Base-by-base conservation (phyloP, 2,329 filamentous ascomycete genomes). In the Knufia fluminis region DNA sequence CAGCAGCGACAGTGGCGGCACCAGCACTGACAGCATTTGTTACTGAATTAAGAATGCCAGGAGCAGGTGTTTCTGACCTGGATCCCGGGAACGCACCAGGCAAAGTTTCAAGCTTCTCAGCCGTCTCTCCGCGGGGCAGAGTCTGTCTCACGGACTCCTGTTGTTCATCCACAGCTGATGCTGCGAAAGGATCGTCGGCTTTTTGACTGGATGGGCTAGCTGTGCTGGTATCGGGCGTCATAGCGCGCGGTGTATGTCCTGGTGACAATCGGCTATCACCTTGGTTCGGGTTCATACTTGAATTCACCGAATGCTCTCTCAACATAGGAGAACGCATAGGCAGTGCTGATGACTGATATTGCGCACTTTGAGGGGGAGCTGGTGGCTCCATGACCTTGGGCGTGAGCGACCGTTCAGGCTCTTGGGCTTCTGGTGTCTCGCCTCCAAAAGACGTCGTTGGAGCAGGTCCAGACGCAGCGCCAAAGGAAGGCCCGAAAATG, bases 241-340 rank as follows among this genome's bases (percentile, higher is more conserved):
- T 68, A 47, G 62, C 47, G n/a, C 64, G 66, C 4, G 67, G 70
- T 23, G 70, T 66, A 43, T 79, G 78, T 46, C 65, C 60, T 26
- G 62, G 67, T 46, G 79, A 80, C 63, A 78, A 72, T 63, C 82
- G 68, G 68, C 85, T 80, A 42, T 78, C 78, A 36, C 87, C 82
- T 19, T 85, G 83, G 20, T 86, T 86, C 6, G 83, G 83, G 65
- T 85, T 85, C 23, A 85, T 82, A 14, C 88, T 92, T 17, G 86
- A 89, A 49, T 80, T 83, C 48, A 85, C 70, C 2, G 86, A 87
- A 53, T 86, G 82, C 43, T 76, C 71, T 42, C 82, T 71, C 10
- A 66, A 66, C 7, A 67, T 53, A 12, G 78, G 75, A 49, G 76
- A 73, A 39, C 73, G 71, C 58, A 94, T 80, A 3, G 86, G 85